Evolutionary conservation across 441 rosid species (phyloP), one percentile per base, ranked within the genome.

Genomic region (Jatropha multifida): DNA sequence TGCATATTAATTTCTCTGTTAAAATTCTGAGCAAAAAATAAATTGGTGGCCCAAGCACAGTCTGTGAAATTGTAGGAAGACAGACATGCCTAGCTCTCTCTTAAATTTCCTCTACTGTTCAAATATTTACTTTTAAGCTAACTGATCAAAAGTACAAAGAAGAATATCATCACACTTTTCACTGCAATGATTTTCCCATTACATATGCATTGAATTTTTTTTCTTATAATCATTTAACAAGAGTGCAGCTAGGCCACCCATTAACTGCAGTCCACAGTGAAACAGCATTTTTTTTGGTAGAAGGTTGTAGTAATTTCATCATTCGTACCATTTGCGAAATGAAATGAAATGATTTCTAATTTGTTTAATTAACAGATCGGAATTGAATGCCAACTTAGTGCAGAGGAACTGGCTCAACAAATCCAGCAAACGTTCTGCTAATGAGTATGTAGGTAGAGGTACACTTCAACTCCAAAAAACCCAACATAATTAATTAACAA

Each of bases 381-480:
- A 83, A 87, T 92, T 78, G 97, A 92, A 85, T 96, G 99, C 84
- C 97, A 82, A 84, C 94, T 96, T 10, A 94, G 98, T 71, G 98
- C 97, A 0, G 98, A 94, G 73, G 99, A 96, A 80, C 87, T 96
- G 70, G 99, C 97, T 55, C 91, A 92, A 54, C 93, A 89, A 80
- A 86, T 96, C 76, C 98, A 90, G 84, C 91, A 84, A 81, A 94
- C 99, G 58, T 96, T 96, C 88, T 81, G 86, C 88, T 81, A 76
- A 74, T 65, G 0, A 51, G 14, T 26, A 65, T 20, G 56, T 20
- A 27, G 59, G 10, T 15, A 52, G 18, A 7, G 2, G 48, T 37
- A n/a, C 8, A 8, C 15, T 49, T 51, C 46, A 49, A 17, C 32
- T 58, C 59, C 42, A 12, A 44, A 74, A 52, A 8, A 23, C 59